Evolutionary conservation across 345 rosid species (phyloP), one percentile per base, ranked within the genome.

Genomic region (Passiflora organensis): DNA sequence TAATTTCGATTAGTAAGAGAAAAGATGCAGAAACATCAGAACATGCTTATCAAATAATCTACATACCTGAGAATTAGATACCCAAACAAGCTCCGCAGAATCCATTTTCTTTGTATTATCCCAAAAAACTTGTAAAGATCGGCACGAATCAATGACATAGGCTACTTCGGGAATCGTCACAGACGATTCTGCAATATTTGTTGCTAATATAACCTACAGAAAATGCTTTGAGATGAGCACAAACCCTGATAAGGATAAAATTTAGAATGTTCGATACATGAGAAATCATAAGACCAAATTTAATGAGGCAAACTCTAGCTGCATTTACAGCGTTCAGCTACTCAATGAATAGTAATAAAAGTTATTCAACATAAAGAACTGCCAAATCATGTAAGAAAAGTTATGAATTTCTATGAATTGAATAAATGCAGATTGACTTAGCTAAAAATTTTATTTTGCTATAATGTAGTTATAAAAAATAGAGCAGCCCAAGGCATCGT

Each of bases 81-180:
- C 78, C 98, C 98, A 85, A 60, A 78, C 82, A 70, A 87, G 91
- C 76, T 85, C 72, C 15, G 85, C 69, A 64, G 84, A 66, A 58
- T 91, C 96, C 43, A 55, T 75, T 79, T 78, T 80, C 55, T 79
- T 68, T 38, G 47, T 59, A 56, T 34, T n/a, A 44, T 87, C 91
- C 97, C 97, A 91, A 70, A 74, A 83, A 36, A 91, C 89, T 83
- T 87, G 86, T 68, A 91, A 78, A 65, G 97, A 91, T 50, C 96
- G 84, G 66, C 97, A 87, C 32, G 96, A 85, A 70, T 91, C 97
- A 66, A 91, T 83, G 69, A 91, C 87, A 66, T 71, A 85, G 46
- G 96, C 97, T 51, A 83, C 95, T 70, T 91, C 74, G 51, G 97
- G 97, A 73, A 91, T 91, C 52, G 97, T 91, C 56, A 91, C 95